phyloP scores from a whole-genome alignment of 164 flowering plant genomes.

The Vitis labrusca region DNA sequence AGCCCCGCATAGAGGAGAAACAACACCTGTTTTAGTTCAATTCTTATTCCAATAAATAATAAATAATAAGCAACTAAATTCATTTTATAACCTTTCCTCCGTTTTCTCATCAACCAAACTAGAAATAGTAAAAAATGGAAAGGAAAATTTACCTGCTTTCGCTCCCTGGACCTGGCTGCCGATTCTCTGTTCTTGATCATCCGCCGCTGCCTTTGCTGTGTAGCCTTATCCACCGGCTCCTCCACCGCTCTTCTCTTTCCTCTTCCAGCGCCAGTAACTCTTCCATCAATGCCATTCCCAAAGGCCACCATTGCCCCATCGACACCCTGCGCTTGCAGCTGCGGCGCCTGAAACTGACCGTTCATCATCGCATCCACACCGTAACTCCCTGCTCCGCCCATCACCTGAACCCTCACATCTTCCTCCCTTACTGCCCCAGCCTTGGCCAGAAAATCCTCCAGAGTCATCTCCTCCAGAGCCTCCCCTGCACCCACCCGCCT shows the following conservation, averaged over 20 bases:
- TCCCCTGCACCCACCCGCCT: slow-evolving; percentile 21
- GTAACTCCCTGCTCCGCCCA: slow-evolving; percentile 9
- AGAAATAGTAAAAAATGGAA: neutral
- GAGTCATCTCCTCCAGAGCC: slow-evolving; percentile 53
- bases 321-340: slow-evolving; percentile 4
- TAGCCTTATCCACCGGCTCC: slow-evolving; percentile 52
- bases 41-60: neutral
- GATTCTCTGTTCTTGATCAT: slow-evolving; percentile 75
- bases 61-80: neutral
- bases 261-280: slow-evolving; percentile 25
- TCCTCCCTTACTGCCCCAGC: slow-evolving; percentile 78
- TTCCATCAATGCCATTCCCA: slow-evolving; percentile 19
- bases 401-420: slow-evolving; percentile 19
- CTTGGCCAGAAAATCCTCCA: slow-evolving; percentile 81
- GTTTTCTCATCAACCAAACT: neutral
- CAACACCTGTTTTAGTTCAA: neutral
- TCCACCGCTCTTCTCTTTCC: slow-evolving; percentile 37
- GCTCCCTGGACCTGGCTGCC: slow-evolving; percentile 67
- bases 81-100: neutral
- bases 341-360: slow-evolving; percentile 9
- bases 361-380: slow-evolving; percentile 18
- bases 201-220: slow-evolving; percentile 59
- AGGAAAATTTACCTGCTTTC: slow-evolving; percentile 48
- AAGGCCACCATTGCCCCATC: slow-evolving; percentile 16
- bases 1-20: no score